Base-by-base conservation (phyloP, 257 asterid genomes). In the Capsicum chinense region DNA sequence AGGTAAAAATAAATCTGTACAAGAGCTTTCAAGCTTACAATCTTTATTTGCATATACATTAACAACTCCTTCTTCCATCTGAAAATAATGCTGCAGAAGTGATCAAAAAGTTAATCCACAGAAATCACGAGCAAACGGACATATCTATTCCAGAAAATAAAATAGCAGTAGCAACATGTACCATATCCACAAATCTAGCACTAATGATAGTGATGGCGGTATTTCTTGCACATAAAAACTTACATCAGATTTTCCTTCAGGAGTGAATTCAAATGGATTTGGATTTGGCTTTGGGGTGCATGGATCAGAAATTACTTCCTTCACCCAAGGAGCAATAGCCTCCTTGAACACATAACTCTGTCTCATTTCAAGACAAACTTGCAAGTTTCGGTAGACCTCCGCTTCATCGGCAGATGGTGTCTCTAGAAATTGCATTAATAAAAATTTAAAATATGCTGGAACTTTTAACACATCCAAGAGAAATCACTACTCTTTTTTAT, bases 21-120 rank as follows among this genome's bases (percentile, higher is more conserved):
- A 54, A 76, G 81, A 52, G 81, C 81, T 21, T 47, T 63, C 83
- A 57, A 83, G 84, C 98, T 92, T 90, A 96, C 99, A 87, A 78
- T 93, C 93, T 89, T 90, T 88, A 87, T 91, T 91, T 60, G 98
- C 97, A 89, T 96, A 94, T 73, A 93, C 95, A 84, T 94, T 93
- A 86, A 96, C 93, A 78, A 96, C 98, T 80, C 99, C 99, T 89
- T 94, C 99, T 92, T 96, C 99, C 99, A 96, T 96, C 89, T 88
- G 92, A 86, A 96, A 93, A 88, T 89, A 87, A 88, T 96, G 98
- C 99, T 96, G 98, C 90, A 89, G 66, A 86, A 81, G 26, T 16
- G 84, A 84, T 86, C 70, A 80, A 81, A 58, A 86, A 54, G 48
- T 79, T 84, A 63, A 73, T 79, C 87, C 86, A 63, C 69, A 85